Evolutionary conservation across 1,284 basidiomycete genomes (phyloP).

Genomic region (Hymenochaete sp.): DNA sequence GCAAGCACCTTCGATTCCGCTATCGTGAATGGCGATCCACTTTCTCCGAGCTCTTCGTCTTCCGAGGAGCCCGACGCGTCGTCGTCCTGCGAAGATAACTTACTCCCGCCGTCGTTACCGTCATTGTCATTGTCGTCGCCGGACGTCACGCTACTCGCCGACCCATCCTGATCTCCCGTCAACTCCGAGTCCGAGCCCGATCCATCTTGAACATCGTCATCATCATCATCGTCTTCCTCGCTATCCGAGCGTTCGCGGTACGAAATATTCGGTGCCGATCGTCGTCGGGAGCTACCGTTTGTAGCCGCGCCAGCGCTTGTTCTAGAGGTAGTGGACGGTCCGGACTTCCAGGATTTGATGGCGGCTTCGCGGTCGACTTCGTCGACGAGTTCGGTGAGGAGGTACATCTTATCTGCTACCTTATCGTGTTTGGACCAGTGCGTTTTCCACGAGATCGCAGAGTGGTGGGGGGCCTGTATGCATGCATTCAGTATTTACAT

Average conservation of each 20-base stretch:
- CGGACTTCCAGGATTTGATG: conserved; percentile 14
- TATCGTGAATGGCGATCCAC: conserved; percentile 39
- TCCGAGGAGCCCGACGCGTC: conserved; percentile 22
- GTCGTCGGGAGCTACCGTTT: neutral
- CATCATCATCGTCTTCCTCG: neutral
- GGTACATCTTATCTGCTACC: conserved; percentile 52
- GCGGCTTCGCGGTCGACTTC: conserved; percentile 10
- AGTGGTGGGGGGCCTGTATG: conserved; percentile 52
- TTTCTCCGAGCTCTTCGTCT: conserved; percentile 44
- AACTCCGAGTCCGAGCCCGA: conserved; percentile 22
- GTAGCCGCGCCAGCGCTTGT: no score
- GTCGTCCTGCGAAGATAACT: no score
- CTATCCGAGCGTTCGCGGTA: conserved; percentile 13
- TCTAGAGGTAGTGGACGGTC: neutral
- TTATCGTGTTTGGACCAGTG: conserved; percentile 54
- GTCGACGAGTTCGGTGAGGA: conserved; percentile 31
- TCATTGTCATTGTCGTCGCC: conserved; percentile 24
- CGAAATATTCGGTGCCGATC: neutral
- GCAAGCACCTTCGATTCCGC: conserved; percentile 53
- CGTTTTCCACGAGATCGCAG: conserved; percentile 46
- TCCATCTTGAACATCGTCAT: neutral
- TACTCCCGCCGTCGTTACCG: conserved; percentile 22
- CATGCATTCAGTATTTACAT: conserved; percentile 13
- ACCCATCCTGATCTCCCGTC: conserved; percentile 18
- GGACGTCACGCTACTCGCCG: conserved; percentile 22